A percentile compares a stretch with the other conserved stretches of the same genome.
Conservation (phyloP, 257 asterid genomes). For the Salvia splendens region DNA sequence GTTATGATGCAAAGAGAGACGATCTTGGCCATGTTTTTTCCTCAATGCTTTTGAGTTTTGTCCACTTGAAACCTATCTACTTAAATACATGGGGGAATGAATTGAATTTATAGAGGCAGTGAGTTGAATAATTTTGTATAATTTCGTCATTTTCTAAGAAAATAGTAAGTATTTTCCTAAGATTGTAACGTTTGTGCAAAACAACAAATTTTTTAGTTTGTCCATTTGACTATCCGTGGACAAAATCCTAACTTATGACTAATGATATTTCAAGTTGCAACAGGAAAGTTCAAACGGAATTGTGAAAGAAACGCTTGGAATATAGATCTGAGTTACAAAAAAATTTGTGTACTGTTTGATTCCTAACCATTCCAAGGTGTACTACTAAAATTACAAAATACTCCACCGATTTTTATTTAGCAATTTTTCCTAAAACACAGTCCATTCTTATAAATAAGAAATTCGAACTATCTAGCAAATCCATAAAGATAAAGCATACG, state of each 20-base stretch:
- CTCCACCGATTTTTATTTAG: too few species aligned
- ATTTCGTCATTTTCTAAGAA: conserved; percentile 14
- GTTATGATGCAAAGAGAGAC: conserved; percentile 37
- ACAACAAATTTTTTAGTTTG: not conserved
- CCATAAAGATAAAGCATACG: too few species aligned
- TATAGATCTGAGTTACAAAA: too few species aligned
- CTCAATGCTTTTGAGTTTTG: not conserved
- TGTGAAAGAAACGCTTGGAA: too few species aligned
- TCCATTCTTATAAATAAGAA: too few species aligned
- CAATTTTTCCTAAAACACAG: too few species aligned
- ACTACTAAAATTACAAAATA: too few species aligned
- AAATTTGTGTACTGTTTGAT: too few species aligned
- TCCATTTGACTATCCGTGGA: not conserved
- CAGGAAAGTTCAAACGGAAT: too few species aligned
- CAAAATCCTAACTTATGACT: conserved; percentile 20
- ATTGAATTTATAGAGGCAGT: conserved; percentile 35
- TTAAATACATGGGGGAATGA: not conserved
- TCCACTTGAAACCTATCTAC: not conserved
- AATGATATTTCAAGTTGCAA: too few species aligned
- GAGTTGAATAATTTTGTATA: conserved; percentile 1
- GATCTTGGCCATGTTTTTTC: conserved; percentile 47
- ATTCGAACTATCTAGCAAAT: too few species aligned
- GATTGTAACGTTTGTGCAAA: not conserved
- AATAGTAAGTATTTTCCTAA: not conserved
- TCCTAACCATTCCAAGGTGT: too few species aligned